Base-by-base conservation (phyloP, 331 rosid genomes). In the Prunus yedoensis region DNA sequence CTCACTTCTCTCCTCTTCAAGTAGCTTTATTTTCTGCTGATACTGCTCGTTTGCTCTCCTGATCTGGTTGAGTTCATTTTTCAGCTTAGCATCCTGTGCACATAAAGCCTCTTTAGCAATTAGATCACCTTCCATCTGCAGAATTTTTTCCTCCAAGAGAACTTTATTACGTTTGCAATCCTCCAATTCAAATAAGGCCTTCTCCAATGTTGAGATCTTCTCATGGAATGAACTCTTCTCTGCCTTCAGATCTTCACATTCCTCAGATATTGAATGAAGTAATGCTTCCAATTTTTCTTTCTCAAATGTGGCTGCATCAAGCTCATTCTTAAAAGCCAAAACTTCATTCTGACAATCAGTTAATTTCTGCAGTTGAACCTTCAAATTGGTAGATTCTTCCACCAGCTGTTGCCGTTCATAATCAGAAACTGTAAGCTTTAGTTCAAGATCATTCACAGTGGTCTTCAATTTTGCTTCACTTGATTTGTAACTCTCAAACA, bases 1-100 rank as follows among this genome's bases (percentile, higher is more conserved):
- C 80, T 86, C 89, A 50, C 74, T 69, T 71, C 84, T 91, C 80
- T 90, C 93, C 41, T 83, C 90, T 85, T 89, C 94, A 66, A 93
- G 93, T 73, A 50, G 75, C 75, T 86, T 86, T 28, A 91, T 83
- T 80, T 79, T 87, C 76, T 79, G 86, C 66, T 85, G 91, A 80
- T 77, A 75, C 79, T 84, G 89, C 46, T 77, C 85, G 68, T 81
- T 89, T 68, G 74, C 80, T 68, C 53, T 81, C 76, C 78, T 84
- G 79, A 87, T 74, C 71, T 81, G 84, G 73, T 71, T 74, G 75
- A 91, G 81, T 81, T 85, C 91, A 30, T 75, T 73, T 61, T 74
- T 79, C 67, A 75, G 67, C 75, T 86, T 91, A 27, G 83, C 71
- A 73, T 79, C 76, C 76, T 64, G 83, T 68, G 70, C 41, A 75